Percentiles rank a stretch among this genome's conserved stretches.
These are phyloP conservation scores for Penicillium sp. DNA, from an alignment of 2,329 filamentous ascomycete species.

Conservation along the genomic window DNA sequence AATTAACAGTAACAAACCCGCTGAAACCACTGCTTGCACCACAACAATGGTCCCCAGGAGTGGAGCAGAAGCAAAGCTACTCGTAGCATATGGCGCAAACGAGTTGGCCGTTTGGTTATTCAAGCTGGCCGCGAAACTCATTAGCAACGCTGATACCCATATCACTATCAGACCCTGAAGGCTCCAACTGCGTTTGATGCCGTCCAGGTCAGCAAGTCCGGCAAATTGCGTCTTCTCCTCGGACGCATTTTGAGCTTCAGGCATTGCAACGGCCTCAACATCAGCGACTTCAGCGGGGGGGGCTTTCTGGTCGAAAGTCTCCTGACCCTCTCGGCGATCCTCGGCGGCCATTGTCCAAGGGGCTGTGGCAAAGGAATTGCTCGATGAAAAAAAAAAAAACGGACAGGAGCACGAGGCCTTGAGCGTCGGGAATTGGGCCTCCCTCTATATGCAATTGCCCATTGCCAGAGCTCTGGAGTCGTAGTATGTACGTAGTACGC, in stretches of 20 bases:
- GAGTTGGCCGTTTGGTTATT: constrained; percentile 7
- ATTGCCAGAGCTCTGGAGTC: not conserved
- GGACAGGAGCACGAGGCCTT: not conserved
- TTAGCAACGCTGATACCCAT: constrained; percentile 8
- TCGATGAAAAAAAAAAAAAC: not conserved
- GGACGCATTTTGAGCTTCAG: not conserved
- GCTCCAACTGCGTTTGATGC: constrained; percentile 6
- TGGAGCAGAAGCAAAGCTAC: constrained; percentile 4
- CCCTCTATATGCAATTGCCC: constrained; percentile 1
- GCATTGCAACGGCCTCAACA: constrained; percentile 2
- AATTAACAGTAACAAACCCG: not conserved
- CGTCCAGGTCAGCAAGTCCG: constrained; percentile 8
- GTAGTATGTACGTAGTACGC: not conserved
- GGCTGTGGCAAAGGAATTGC: not conserved
- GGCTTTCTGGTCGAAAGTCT: constrained; percentile 2
- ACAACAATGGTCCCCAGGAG: constrained; percentile 6
- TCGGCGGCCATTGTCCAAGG: not conserved
- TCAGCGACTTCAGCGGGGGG: not conserved
- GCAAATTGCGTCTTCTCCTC: constrained; percentile 1
- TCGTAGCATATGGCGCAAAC: constrained; percentile 9
- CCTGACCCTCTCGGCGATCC: not conserved
- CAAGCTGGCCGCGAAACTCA: constrained; percentile 7
- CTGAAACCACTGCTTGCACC: constrained; percentile 8
- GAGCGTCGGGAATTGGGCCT: not conserved
- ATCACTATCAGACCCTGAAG: constrained; percentile 4